Conservation (phyloP, 495 filamentous ascomycete genomes). For the Aspergillus sclerotiicarbonarius region DNA sequence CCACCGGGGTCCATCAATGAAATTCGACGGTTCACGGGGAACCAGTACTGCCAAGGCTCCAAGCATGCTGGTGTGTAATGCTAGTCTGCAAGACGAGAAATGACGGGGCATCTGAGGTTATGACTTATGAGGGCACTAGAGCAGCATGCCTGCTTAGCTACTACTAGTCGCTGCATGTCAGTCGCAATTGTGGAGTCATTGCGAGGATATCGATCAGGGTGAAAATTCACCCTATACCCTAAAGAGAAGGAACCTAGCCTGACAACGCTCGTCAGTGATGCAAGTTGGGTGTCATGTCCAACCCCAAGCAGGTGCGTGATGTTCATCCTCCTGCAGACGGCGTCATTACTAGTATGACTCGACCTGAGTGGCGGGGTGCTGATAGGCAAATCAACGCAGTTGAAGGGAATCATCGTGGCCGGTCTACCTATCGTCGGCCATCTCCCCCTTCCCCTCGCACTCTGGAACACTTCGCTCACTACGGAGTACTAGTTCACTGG, state of each 20-base stretch:
- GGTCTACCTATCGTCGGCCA: neutral
- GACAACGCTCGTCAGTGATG: neutral
- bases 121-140: neutral
- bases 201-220: neutral
- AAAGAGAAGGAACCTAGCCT: neutral
- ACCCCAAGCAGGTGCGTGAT: neutral
- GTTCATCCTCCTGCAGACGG: neutral
- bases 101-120: neutral
- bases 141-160: neutral
- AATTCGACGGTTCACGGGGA: neutral
- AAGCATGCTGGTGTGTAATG: neutral
- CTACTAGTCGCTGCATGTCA: neutral
- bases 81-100: neutral
- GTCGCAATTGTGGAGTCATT: neutral
- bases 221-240: neutral
- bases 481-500: neutral
- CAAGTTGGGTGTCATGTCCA: neutral
- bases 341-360: neutral
- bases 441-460: neutral
- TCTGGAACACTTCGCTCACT: neutral
- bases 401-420: neutral
- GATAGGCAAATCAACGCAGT: neutral
- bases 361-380: neutral
- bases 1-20: neutral
- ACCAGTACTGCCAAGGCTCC: neutral